Base-by-base conservation (phyloP, 1,284 basidiomycete species). In the Sphaerobolus stellatus region DNA sequence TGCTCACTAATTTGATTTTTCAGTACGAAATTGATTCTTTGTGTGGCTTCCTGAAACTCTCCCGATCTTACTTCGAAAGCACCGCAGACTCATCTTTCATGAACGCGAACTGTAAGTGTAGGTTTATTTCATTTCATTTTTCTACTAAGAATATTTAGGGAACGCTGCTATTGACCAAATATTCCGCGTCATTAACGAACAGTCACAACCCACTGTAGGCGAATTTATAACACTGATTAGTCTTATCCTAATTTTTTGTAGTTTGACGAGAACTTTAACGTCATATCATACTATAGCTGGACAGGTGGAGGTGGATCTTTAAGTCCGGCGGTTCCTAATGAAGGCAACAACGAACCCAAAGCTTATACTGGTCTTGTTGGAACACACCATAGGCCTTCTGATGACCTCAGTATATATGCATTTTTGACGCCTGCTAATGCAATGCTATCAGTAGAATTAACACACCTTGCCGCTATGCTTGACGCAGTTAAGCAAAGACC, bases 271-370 rank as follows among this genome's bases (percentile, higher is more conserved):
- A 67, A 85, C 64, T 89, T 82, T 69, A 84, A 88, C 65, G 82
- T 86, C 60, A 72, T 88, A 40, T 88, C 86, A 3, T 88, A 81
- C 65, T 90, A 88, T 64, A 89, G 88, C 64, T 91, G 87, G 88
- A 88, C 87, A 13, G 88, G 87, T 22, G 78, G 79, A 13, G 68
- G 73, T 55, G 84, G 85, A 11, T 73, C 84, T 16, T 75, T 82
- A 55, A 83, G 82, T 33, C 86, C 86, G 3, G 68, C 75, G 16
- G 86, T 90, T 1, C 69, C 74, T 50, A 90, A 90, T 64, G 69
- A 62, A 1, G 87, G 86, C 3, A 54, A 61, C 38, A 57, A 60
- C 25, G 61, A 64, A 56, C 64, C 66, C 6, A 64, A 66, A 49
- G 63, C 54, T 1, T 66, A 58, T 54, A 65, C 64, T 22, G 72